Evolutionary conservation across 805 yeast species (phyloP).

Genomic region (Zygosaccharomyces bisporus): DNA sequence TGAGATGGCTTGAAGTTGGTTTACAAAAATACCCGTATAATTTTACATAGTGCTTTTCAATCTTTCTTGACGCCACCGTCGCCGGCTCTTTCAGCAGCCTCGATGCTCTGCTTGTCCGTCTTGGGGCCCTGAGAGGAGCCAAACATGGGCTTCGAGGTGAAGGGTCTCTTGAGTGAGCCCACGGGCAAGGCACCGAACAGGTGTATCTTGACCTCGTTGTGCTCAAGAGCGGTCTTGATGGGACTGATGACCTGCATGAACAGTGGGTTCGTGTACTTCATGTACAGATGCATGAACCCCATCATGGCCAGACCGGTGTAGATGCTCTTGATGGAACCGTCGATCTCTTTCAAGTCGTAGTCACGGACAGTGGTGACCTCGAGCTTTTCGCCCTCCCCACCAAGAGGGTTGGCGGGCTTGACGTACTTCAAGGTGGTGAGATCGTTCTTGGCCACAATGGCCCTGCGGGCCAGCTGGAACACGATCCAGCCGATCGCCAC

Average conservation of each 20-base stretch:
- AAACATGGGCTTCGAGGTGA: constrained; percentile 80
- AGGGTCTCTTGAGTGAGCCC: constrained; percentile 95
- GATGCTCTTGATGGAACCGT: constrained; percentile 73
- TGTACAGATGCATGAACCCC: constrained; percentile 96
- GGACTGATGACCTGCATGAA: constrained; percentile 92
- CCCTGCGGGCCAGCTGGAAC: constrained; percentile 59
- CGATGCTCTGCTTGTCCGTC: constrained; percentile 85
- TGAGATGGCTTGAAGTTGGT: no score
- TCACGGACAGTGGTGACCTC: constrained; percentile 91
- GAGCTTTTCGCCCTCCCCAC: constrained; percentile 67
- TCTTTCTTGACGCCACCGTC: constrained; percentile 86
- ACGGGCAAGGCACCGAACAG: constrained; percentile 74
- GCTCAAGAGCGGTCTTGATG: constrained; percentile 82
- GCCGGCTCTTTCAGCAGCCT: constrained; percentile 81
- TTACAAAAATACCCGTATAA: constrained; percentile 6
- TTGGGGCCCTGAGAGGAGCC: constrained; percentile 54
- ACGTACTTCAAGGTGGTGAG: constrained; percentile 88
- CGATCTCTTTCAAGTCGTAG: constrained; percentile 86
- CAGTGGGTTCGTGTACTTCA: constrained; percentile 96
- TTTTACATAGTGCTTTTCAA: constrained; percentile 36
- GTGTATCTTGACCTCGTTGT: constrained; percentile 88
- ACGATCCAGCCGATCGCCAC: constrained; percentile 60
- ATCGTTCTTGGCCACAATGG: constrained; percentile 74
- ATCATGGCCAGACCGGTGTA: constrained; percentile 92
- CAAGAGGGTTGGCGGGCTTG: constrained; percentile 75